phyloP scores from a whole-genome alignment of 768 basidiomycete species.

The Suillus brevipes region DNA sequence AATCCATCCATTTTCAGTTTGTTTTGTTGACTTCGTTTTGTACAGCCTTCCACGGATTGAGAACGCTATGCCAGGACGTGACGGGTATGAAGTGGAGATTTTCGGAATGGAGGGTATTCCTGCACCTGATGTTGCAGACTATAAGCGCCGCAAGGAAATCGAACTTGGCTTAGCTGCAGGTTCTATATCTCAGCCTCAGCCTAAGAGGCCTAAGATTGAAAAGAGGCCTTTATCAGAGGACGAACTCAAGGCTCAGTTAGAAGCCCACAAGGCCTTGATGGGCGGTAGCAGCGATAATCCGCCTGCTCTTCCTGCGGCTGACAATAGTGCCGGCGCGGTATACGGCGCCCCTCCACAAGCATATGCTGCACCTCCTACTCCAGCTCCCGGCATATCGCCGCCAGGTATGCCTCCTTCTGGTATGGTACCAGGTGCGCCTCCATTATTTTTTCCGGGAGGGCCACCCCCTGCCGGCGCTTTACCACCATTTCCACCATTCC shows the following conservation, averaged over 20 bases:
- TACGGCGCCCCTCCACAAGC: conserved; percentile 76
- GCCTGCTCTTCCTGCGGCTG: conserved; percentile 36
- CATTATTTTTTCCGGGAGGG: conserved; percentile 40
- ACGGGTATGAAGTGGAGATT: conserved; percentile 98
- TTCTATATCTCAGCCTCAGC: conserved; percentile 76
- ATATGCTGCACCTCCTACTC: conserved; percentile 50
- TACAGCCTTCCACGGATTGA: conserved; percentile 82
- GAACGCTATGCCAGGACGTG: conserved; percentile 93
- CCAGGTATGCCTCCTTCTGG: conserved; percentile 38
- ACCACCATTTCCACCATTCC: conserved; percentile 42
- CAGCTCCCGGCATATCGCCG: conserved; percentile 27
- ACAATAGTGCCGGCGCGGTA: conserved; percentile 54
- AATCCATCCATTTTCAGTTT: neutral
- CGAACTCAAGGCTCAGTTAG: conserved; percentile 81
- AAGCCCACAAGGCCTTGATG: conserved; percentile 92
- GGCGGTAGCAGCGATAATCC: conserved; percentile 48
- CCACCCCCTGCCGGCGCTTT: conserved; percentile 39
- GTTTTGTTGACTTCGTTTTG: conserved; percentile 1
- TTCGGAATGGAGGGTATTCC: conserved; percentile 99
- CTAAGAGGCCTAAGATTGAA: conserved; percentile 80
- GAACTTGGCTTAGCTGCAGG: conserved; percentile 86
- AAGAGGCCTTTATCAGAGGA: conserved; percentile 78
- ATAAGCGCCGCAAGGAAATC: conserved; percentile 93
- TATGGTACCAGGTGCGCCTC: conserved; percentile 45
- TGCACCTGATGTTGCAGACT: conserved; percentile 90